These are phyloP conservation scores for Gossypium longicalyx DNA, from an alignment of 345 rosid genomes.

Conservation along the genomic window DNA sequence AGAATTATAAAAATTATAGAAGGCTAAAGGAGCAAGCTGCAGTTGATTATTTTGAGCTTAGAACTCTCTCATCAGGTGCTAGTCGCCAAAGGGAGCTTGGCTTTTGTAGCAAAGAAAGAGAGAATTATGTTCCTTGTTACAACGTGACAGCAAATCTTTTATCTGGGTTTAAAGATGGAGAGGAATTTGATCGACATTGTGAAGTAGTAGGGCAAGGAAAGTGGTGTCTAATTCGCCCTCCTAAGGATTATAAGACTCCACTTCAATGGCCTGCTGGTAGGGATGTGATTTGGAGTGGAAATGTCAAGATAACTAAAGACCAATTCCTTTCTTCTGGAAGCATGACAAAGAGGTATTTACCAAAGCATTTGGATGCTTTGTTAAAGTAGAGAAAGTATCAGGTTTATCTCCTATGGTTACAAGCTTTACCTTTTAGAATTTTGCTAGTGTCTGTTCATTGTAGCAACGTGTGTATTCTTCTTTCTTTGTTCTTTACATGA, in stretches of 20 bases:
- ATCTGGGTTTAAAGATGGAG: slow-evolving; percentile 73
- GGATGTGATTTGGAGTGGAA: slow-evolving; percentile 95
- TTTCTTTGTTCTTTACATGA: neutral
- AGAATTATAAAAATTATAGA: slow-evolving; percentile 63
- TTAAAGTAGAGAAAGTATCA: slow-evolving; percentile 11
- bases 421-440: neutral
- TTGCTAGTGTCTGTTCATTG: neutral
- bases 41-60: slow-evolving; percentile 71
- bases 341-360: slow-evolving; percentile 78
- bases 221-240: slow-evolving; percentile 80
- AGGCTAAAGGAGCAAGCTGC: slow-evolving; percentile 89
- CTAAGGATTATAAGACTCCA: slow-evolving; percentile 91
- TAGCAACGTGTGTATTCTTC: neutral
- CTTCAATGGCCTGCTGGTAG: slow-evolving; percentile 89
- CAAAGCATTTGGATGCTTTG: neutral
- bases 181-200: slow-evolving; percentile 88
- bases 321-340: slow-evolving; percentile 98
- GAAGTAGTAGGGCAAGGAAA: slow-evolving; percentile 47
- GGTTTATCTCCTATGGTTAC: neutral
- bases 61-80: slow-evolving; percentile 56
- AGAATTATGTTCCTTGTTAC: slow-evolving; percentile 86
- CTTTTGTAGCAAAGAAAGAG: slow-evolving; percentile 86
- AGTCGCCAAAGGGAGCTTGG: slow-evolving; percentile 51
- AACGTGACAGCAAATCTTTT: slow-evolving; percentile 69
- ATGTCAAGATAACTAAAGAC: slow-evolving; percentile 88